Conservation (phyloP, 2,329 filamentous ascomycete genomes). For the Colletotrichum brevisporum region DNA sequence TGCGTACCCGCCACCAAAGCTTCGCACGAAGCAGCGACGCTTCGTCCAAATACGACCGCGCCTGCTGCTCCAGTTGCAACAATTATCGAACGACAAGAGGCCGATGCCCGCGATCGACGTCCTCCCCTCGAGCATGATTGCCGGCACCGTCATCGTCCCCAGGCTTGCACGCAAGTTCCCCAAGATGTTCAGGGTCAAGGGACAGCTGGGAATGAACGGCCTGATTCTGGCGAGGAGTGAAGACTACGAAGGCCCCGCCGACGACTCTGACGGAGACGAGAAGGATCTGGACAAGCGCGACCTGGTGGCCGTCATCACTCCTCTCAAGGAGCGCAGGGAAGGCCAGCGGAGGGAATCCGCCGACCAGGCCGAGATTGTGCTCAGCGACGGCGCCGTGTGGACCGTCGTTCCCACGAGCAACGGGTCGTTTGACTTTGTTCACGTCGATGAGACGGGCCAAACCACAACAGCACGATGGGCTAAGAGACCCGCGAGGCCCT, state of each 20-base stretch:
- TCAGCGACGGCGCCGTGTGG: constrained; percentile 75
- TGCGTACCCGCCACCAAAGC: constrained; percentile 75
- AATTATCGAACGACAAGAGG: constrained; percentile 71
- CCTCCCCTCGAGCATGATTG: constrained; percentile 75
- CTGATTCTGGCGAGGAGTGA: constrained; percentile 80
- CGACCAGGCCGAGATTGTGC: constrained; percentile 74
- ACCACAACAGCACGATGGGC: constrained; percentile 79
- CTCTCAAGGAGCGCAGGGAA: constrained; percentile 66
- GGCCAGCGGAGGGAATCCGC: constrained; percentile 62
- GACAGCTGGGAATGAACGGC: constrained; percentile 76
- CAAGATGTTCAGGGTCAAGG: constrained; percentile 73
- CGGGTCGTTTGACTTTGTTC: constrained; percentile 77
- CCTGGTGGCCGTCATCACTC: constrained; percentile 74
- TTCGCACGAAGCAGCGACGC: constrained; percentile 73
- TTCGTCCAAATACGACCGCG: constrained; percentile 77
- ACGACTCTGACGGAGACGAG: constrained; percentile 65
- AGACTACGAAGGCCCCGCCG: constrained; percentile 65
- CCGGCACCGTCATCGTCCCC: constrained; percentile 69
- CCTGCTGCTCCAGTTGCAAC: constrained; percentile 80
- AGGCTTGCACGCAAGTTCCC: constrained; percentile 73
- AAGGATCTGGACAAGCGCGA: constrained; percentile 65
- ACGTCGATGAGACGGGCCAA: constrained; percentile 69
- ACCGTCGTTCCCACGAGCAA: constrained; percentile 64
- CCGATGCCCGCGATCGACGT: constrained; percentile 80
- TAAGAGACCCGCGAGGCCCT: constrained; percentile 53